Percentiles rank a stretch among this genome's conserved stretches.
These are phyloP conservation scores for Phytophthora syringae DNA, from an alignment of 352 stramenopile species.

Conservation along the genomic window DNA sequence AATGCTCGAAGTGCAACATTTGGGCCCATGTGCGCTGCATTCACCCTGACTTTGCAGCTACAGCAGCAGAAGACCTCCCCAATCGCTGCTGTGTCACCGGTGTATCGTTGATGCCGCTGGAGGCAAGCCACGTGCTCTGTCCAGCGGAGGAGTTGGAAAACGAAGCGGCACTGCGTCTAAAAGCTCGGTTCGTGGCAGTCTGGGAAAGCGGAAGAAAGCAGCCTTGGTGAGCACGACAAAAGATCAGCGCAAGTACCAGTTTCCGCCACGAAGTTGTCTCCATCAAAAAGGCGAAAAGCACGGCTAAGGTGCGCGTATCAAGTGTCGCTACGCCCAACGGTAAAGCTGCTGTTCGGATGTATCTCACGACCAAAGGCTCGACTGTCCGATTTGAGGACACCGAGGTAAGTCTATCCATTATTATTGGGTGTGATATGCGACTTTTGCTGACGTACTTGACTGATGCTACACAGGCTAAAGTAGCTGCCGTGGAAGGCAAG, in stretches of 20 bases:
- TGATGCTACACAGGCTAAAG: conserved; percentile 49
- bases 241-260: conserved; percentile 26
- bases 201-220: conserved; percentile 42
- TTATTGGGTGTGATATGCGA: conserved; percentile 3
- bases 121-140: conserved; percentile 17
- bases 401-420: conserved; percentile 39
- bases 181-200: conserved; percentile 13
- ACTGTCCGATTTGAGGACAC: conserved; percentile 71
- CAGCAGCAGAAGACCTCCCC: conserved; percentile 51
- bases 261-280: conserved; percentile 23
- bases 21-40: conserved; percentile 79
- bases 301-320: conserved; percentile 11
- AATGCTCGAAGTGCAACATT: conserved; percentile 81
- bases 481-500: conserved; percentile 73
- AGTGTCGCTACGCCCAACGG: conserved; percentile 36
- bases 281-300: conserved; percentile 30
- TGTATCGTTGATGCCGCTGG: conserved; percentile 34
- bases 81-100: conserved; percentile 64
- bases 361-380: conserved; percentile 64
- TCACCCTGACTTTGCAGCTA: conserved; percentile 48
- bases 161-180: conserved; percentile 38
- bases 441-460: conserved; percentile 2
- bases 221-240: conserved; percentile 12
- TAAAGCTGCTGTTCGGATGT: conserved; percentile 40
- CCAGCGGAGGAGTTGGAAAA: conserved; percentile 33